These are phyloP conservation scores for Cyberlindnera saturnus DNA, from an alignment of 805 yeast species.

Conservation along the genomic window DNA sequence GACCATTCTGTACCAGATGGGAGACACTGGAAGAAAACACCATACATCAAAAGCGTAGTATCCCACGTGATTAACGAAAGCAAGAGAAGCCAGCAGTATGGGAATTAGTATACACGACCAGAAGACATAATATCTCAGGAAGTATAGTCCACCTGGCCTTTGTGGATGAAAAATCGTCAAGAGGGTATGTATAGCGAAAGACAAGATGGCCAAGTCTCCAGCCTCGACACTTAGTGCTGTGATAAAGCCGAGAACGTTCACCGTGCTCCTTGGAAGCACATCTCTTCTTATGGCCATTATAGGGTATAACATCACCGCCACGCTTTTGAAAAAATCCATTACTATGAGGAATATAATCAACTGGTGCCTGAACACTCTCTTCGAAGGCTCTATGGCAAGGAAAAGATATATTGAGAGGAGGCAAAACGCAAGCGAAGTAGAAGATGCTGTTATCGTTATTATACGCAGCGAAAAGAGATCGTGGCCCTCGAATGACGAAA, in stretches of 20 bases:
- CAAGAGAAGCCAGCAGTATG: conserved; percentile 60
- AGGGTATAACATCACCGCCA: conserved; percentile 65
- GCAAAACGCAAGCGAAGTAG: conserved; percentile 47
- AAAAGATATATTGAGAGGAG: conserved; percentile 53
- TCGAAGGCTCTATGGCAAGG: conserved; percentile 56
- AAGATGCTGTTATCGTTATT: conserved; percentile 43
- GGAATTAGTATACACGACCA: conserved; percentile 56
- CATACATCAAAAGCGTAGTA: conserved; percentile 62
- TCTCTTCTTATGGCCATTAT: conserved; percentile 44
- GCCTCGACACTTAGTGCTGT: conserved; percentile 80
- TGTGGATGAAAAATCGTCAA: conserved; percentile 63
- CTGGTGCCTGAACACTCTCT: conserved; percentile 62
- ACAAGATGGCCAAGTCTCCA: conserved; percentile 75
- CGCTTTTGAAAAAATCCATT: conserved; percentile 72
- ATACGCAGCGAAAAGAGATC: conserved; percentile 14
- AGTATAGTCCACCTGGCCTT: conserved; percentile 64
- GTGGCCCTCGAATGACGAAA: too few relatives aligned
- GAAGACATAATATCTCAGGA: conserved; percentile 52
- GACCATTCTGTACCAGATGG: conserved; percentile 67
- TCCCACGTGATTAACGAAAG: conserved; percentile 52
- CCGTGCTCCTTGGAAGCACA: conserved; percentile 6
- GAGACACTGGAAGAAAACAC: conserved; percentile 73
- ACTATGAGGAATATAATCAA: conserved; percentile 61
- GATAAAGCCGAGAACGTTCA: conserved; percentile 53
- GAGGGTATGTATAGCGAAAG: conserved; percentile 80